Conservation (phyloP, 306 rosid species). For the Gastrolobium villosum region DNA sequence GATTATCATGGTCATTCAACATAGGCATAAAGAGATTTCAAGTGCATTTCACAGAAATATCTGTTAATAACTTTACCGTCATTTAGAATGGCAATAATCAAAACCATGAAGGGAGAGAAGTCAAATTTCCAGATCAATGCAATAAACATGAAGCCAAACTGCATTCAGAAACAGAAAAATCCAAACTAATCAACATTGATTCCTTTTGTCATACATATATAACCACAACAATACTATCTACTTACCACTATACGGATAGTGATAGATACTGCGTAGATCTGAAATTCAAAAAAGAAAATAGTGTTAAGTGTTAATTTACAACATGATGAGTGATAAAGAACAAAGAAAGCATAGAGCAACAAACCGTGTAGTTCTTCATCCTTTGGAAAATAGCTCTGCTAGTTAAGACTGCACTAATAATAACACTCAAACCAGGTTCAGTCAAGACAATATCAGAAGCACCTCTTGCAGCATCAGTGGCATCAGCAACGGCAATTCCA, state of each 20-base stretch:
- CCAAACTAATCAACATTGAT: slow-evolving; percentile 6
- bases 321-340: not conserved
- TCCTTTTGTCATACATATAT: not conserved
- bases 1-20: slow-evolving; percentile 26
- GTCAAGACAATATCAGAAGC: slow-evolving; percentile 98
- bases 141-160: slow-evolving; percentile 97
- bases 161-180: slow-evolving; percentile 51
- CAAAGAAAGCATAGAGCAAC: slow-evolving; percentile 42
- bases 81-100: slow-evolving; percentile 95
- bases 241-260: slow-evolving; percentile 99
- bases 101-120: slow-evolving; percentile 99
- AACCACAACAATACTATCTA: slow-evolving; percentile 21
- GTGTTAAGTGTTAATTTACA: slow-evolving; percentile 26
- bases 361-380: slow-evolving; percentile 98
- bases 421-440: slow-evolving; percentile 98
- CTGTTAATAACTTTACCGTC: slow-evolving; percentile 69
- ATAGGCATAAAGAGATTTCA: slow-evolving; percentile 18
- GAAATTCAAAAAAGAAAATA: slow-evolving; percentile 43
- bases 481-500: slow-evolving; percentile 99
- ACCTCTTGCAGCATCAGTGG: slow-evolving; percentile 97
- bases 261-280: slow-evolving; percentile 99
- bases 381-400: slow-evolving; percentile 98
- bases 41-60: not conserved
- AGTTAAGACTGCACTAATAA: slow-evolving; percentile 96
- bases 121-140: slow-evolving; percentile 96